These are phyloP conservation scores for Botrytis medusae DNA, from an alignment of 2,329 filamentous ascomycete species.

Conservation along the genomic window DNA sequence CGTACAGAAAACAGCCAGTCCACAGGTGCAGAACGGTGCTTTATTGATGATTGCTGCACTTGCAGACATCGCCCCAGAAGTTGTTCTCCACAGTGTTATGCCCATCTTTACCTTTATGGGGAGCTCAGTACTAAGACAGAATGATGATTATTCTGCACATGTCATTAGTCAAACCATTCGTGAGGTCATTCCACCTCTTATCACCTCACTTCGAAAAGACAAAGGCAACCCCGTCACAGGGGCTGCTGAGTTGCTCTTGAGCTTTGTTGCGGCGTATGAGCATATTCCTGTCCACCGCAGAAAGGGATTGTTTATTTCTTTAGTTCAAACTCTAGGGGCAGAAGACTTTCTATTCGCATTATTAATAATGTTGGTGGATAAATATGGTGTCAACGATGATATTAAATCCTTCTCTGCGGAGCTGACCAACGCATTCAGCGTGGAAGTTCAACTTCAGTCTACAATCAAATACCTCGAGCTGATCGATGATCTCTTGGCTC, in stretches of 20 bases:
- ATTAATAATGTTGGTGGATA: slow-evolving; percentile 85
- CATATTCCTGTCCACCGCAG: slow-evolving; percentile 89
- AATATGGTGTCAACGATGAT: slow-evolving; percentile 74
- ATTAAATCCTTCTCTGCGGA: slow-evolving; percentile 74
- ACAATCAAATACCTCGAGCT: slow-evolving; percentile 76
- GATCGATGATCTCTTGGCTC: slow-evolving; percentile 70
- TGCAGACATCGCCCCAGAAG: slow-evolving; percentile 82
- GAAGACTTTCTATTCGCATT: slow-evolving; percentile 87
- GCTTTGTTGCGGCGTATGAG: slow-evolving; percentile 94
- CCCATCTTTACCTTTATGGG: slow-evolving; percentile 99
- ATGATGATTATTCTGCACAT: slow-evolving; percentile 94
- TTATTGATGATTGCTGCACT: slow-evolving; percentile 84
- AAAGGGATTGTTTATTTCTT: slow-evolving; percentile 76
- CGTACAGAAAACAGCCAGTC: slow-evolving; percentile 86
- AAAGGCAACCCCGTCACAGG: slow-evolving; percentile 76
- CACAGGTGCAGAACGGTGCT: slow-evolving; percentile 90
- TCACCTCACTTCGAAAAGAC: slow-evolving; percentile 79
- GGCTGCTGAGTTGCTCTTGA: slow-evolving; percentile 86
- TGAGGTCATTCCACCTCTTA: slow-evolving; percentile 87
- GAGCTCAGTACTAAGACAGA: slow-evolving; percentile 83
- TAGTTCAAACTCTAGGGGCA: slow-evolving; percentile 81
- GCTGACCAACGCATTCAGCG: slow-evolving; percentile 69
- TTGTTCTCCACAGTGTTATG: slow-evolving; percentile 97
- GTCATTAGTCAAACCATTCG: slow-evolving; percentile 95
- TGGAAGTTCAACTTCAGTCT: slow-evolving; percentile 74